Conservation (phyloP, 108 stramenopile genomes). For the Aurantiochytrium sp. region DNA sequence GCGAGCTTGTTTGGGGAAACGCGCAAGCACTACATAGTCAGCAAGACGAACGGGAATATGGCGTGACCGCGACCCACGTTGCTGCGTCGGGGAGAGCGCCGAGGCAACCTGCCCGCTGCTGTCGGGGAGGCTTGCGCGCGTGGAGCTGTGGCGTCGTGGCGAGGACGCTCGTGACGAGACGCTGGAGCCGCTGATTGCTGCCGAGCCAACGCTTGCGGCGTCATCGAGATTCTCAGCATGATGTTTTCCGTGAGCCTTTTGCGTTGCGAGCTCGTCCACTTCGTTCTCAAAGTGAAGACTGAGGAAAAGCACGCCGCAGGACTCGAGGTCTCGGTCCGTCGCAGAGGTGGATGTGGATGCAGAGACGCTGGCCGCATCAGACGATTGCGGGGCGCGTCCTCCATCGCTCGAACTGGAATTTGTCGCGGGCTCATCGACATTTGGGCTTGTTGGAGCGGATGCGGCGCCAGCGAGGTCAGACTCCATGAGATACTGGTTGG, state of each 20-base stretch:
- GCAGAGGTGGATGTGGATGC: not conserved
- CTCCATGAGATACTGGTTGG: not conserved
- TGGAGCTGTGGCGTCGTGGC: not conserved
- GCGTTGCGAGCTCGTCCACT: not conserved
- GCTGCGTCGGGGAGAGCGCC: not conserved
- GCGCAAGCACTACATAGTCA: not conserved
- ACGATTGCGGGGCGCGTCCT: not conserved
- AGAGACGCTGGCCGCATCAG: no score
- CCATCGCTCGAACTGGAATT: not conserved
- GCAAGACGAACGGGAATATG: not conserved
- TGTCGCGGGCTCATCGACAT: not conserved
- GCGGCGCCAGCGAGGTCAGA: not conserved
- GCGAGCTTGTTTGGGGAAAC: not conserved
- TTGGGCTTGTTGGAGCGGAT: not conserved
- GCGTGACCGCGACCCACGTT: not conserved
- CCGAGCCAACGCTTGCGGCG: not conserved
- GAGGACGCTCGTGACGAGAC: not conserved
- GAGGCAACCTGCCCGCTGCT: not conserved
- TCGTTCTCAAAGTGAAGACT: constrained; percentile 7
- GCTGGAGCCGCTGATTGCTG: not conserved
- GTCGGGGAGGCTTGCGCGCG: not conserved
- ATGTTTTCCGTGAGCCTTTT: not conserved
- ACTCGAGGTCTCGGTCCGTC: not conserved
- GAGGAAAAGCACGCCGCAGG: not conserved
- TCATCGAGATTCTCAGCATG: not conserved